Percentiles rank a stretch among this genome's conserved stretches.
phyloP scores from a whole-genome alignment of 2,329 filamentous ascomycete genomes.

The Ophiostoma fasciatum region DNA sequence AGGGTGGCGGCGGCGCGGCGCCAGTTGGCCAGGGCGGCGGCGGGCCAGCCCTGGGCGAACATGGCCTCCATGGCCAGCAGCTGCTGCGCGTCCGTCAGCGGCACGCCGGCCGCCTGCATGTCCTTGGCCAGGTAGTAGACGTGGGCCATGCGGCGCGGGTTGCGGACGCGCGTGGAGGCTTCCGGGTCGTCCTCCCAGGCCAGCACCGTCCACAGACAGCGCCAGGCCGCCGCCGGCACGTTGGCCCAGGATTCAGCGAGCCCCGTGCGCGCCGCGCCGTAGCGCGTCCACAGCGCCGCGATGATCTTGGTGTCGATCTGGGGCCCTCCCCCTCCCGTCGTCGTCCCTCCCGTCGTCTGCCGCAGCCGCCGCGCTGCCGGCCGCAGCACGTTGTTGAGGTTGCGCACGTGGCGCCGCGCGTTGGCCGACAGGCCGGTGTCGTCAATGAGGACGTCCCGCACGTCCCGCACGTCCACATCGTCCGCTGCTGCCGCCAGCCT shows the following conservation, averaged over 20 bases:
- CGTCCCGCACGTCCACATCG: background rate
- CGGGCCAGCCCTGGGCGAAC: conserved; percentile 45
- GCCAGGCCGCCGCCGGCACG: conserved; percentile 47
- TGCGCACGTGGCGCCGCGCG: conserved; percentile 12
- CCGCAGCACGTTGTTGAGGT: conserved; percentile 18
- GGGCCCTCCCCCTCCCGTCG: too few species aligned
- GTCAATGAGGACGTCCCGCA: conserved; percentile 6
- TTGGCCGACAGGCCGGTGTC: conserved; percentile 13
- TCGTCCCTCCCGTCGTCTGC: conserved; percentile 19
- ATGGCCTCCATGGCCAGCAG: conserved; percentile 55
- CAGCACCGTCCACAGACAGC: conserved; percentile 49
- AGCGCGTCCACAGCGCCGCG: conserved; percentile 31
- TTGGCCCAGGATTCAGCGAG: conserved; percentile 32
- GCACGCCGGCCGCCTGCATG: conserved; percentile 43
- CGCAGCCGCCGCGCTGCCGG: conserved; percentile 21
- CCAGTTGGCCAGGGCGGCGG: conserved; percentile 49
- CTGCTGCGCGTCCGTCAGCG: conserved; percentile 41
- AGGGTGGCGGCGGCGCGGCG: conserved; percentile 39
- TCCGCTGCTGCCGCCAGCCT: conserved; percentile 3
- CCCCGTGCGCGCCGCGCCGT: conserved; percentile 28
- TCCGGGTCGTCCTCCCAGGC: conserved; percentile 27
- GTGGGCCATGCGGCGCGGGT: conserved; percentile 43
- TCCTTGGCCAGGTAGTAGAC: conserved; percentile 49
- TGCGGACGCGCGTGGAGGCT: conserved; percentile 10
- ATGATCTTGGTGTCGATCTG: conserved; percentile 15